Base-by-base conservation (phyloP, 495 filamentous ascomycete species). In the Chaetomium cochliodes region DNA sequence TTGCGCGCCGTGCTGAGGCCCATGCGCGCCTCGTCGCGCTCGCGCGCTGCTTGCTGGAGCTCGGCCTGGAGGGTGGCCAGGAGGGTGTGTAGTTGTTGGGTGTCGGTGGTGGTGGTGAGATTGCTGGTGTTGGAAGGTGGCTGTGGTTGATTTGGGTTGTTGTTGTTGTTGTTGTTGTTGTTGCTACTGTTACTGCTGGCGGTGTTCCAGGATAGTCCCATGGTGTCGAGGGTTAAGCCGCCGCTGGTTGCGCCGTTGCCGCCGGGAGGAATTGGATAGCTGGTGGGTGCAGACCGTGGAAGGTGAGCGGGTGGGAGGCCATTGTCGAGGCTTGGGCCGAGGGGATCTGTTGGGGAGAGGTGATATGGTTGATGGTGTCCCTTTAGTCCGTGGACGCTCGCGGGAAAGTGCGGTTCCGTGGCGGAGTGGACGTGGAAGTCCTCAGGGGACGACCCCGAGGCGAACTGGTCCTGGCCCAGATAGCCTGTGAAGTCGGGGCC, bases 21-120 rank as follows among this genome's bases (percentile, higher is more conserved):
- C 41, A 74, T 52, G 18, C 64, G 62, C 23, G 69, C 70, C 18
- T 58, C 54, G 65, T 71, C 67, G 11, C 70, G 70, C 44, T 74
- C 68, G 13, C 11, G 58, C 2, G 63, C 42, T 12, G 69, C 44
- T 16, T 52, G 58, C 3, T 46, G 42, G 0, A 73, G 64, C 4
- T 55, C 37, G 18, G 65, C 25, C 20, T 64, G 65, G 13, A 64
- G 56, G 2, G 55, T 11, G 0, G 54, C 16, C 22, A 67, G 63
- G 13, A 68, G 50, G 39, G 41, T 23, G 46, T 22, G 57, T 0
- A 37, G 62, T 8, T 55, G 53, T 8, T 59, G 33, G 15, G 47
- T 42, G 53, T 42, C 12, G 22, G 22, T 49, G 41, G 8, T 28
- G 59, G 7, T 58, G 52, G 20, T 57, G 42, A 28, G 18, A 18